Percentiles rank a stretch among this genome's conserved stretches.
Conservation (phyloP, 2,329 filamentous ascomycete species). For the Phyllosticta paracitricarpa region DNA sequence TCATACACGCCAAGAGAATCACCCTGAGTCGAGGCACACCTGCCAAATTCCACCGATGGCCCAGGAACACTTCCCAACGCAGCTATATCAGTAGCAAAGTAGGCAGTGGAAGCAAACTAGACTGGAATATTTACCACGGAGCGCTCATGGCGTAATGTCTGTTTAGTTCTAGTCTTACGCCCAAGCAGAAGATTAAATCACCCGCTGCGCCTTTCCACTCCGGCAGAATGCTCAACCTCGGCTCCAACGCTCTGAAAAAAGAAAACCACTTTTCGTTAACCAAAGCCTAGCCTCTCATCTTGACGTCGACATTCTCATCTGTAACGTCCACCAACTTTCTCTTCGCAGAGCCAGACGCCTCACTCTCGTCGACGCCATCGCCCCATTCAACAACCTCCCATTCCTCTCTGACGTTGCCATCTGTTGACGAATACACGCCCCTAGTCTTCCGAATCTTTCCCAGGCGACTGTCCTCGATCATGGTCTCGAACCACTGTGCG, state of each 20-base stretch:
- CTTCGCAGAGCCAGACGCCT: conserved; percentile 17
- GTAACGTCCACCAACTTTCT: conserved; percentile 22
- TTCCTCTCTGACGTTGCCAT: conserved; percentile 58
- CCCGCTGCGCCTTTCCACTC: background rate
- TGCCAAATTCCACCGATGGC: too few species aligned
- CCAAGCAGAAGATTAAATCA: background rate
- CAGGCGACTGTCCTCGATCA: conserved; percentile 66
- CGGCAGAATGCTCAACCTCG: background rate
- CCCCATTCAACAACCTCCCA: conserved; percentile 73
- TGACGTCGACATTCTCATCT: background rate
- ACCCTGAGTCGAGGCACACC: too few species aligned
- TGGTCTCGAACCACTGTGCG: conserved; percentile 75
- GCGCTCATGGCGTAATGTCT: background rate
- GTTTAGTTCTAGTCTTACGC: background rate
- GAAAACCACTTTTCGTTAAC: background rate
- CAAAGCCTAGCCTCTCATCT: background rate
- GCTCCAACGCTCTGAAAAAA: background rate
- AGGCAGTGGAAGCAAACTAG: background rate
- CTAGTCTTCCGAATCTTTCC: conserved; percentile 56
- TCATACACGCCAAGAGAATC: too few species aligned
- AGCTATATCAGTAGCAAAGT: background rate
- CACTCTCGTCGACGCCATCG: conserved; percentile 28
- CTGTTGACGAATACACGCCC: conserved; percentile 49
- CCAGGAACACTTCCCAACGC: background rate
- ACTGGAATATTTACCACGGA: background rate